phyloP scores from a whole-genome alignment of 108 stramenopile genomes.

The Parietichytrium sp. region DNA sequence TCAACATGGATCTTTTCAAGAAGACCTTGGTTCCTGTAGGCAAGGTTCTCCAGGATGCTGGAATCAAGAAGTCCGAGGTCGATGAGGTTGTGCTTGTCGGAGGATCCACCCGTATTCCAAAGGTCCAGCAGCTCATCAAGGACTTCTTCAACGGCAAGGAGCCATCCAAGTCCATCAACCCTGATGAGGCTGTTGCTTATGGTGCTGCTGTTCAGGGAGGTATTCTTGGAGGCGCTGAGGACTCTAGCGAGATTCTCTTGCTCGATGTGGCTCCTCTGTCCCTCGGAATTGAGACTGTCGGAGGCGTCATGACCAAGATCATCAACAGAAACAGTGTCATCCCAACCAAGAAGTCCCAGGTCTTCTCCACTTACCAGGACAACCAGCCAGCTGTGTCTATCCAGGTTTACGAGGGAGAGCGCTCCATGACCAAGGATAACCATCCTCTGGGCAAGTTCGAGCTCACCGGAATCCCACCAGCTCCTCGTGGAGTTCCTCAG shows the following conservation, averaged over 20 bases:
- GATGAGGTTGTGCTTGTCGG: conserved; percentile 67
- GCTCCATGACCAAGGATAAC: conserved; percentile 87
- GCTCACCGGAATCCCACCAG: conserved; percentile 85
- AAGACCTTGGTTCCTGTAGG: conserved; percentile 51
- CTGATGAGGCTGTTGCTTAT: conserved; percentile 92
- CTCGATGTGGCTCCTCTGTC: conserved; percentile 80
- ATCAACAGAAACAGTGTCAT: conserved; percentile 89
- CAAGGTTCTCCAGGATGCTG: conserved; percentile 54
- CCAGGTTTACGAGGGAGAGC: conserved; percentile 93
- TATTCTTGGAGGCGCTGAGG: conserved; percentile 62
- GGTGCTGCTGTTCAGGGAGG: conserved; percentile 93
- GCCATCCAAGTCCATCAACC: conserved; percentile 76
- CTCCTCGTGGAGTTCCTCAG: conserved; percentile 86
- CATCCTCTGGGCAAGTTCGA: conserved; percentile 83
- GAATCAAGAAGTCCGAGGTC: conserved; percentile 52
- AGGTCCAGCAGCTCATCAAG: conserved; percentile 58
- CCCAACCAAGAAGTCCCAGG: conserved; percentile 87
- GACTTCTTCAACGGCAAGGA: conserved; percentile 53
- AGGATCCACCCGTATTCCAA: conserved; percentile 69
- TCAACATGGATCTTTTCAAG: conserved; percentile 31
- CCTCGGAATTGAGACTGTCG: conserved; percentile 86
- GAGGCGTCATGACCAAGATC: conserved; percentile 88
- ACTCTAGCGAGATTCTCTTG: conserved; percentile 52
- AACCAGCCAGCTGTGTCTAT: conserved; percentile 87
- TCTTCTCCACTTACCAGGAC: conserved; percentile 88